Evolutionary conservation across 805 yeast species (phyloP).

Genomic region (Starmera pachycereana): DNA sequence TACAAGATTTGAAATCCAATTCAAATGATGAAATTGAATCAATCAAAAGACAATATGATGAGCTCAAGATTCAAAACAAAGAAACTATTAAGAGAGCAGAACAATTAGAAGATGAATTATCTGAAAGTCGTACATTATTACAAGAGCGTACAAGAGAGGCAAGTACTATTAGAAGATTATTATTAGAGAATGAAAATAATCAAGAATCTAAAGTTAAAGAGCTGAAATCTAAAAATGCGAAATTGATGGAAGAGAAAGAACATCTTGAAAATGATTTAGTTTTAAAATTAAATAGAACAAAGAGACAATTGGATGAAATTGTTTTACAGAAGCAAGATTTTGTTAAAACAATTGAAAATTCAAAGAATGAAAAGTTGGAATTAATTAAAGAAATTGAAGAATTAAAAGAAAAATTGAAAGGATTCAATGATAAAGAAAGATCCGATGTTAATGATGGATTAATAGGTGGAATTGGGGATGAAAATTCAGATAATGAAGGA

Average conservation of each 20-base stretch:
- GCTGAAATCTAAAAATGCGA: slow-evolving; percentile 38
- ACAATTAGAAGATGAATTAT: slow-evolving; percentile 71
- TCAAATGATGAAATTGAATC: slow-evolving; percentile 35
- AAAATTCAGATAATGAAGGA: no score
- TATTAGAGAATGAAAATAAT: slow-evolving; percentile 59
- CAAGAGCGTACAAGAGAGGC: slow-evolving; percentile 80
- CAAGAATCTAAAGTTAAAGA: slow-evolving; percentile 44
- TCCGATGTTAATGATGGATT: slow-evolving; percentile 21
- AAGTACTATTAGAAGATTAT: slow-evolving; percentile 54
- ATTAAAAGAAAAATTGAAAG: slow-evolving; percentile 19
- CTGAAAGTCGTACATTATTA: slow-evolving; percentile 58
- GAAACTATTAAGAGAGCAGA: slow-evolving; percentile 57
- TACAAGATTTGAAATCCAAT: slow-evolving; percentile 23
- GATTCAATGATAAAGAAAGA: slow-evolving; percentile 17
- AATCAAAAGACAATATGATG: slow-evolving; percentile 62
- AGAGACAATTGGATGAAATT: slow-evolving; percentile 58
- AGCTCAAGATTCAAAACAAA: slow-evolving; percentile 50
- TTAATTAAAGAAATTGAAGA: slow-evolving; percentile 21
- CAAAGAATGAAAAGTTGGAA: slow-evolving; percentile 27
- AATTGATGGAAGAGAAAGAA: slow-evolving; percentile 50
- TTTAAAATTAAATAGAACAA: slow-evolving; percentile 39
- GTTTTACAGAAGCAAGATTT: slow-evolving; percentile 33
- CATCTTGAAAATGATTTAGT: slow-evolving; percentile 46
- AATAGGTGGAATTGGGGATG: slow-evolving; percentile 5
- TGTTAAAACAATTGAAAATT: slow-evolving; percentile 24